A percentile compares a stretch with the other conserved stretches of the same genome.
Conservation (phyloP, 1,284 basidiomycete species). For the Taiwanofungus camphoratus region DNA sequence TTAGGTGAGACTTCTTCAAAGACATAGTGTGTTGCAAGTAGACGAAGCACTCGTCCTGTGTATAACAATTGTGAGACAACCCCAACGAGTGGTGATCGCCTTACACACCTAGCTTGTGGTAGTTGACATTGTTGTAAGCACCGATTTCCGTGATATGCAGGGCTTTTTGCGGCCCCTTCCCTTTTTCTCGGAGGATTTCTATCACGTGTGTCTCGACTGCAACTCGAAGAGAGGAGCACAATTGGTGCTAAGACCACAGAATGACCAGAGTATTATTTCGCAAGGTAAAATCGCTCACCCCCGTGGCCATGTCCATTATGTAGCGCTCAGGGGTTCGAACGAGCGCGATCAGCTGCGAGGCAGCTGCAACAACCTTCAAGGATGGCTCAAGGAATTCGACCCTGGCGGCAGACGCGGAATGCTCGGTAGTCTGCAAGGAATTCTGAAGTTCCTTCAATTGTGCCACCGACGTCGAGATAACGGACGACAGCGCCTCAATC, state of each 20-base stretch:
- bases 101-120: slow-evolving; percentile 10
- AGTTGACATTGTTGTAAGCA: slow-evolving; percentile 14
- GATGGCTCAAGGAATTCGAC: slow-evolving; percentile 10
- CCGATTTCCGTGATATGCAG: slow-evolving; percentile 21
- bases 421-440: slow-evolving; percentile 5
- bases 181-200: slow-evolving; percentile 33
- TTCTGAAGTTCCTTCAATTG: slow-evolving; percentile 8
- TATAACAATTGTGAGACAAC: background rate
- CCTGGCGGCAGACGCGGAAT: slow-evolving; percentile 5
- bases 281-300: slow-evolving; percentile 1
- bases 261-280: slow-evolving; percentile 1
- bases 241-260: slow-evolving; percentile 8
- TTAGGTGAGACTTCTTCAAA: slow-evolving; percentile 26
- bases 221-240: slow-evolving; percentile 22
- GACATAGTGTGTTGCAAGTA: slow-evolving; percentile 26
- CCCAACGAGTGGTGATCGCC: background rate
- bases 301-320: slow-evolving; percentile 8
- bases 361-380: slow-evolving; percentile 14
- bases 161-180: slow-evolving; percentile 20
- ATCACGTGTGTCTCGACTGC: slow-evolving; percentile 28
- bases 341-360: slow-evolving; percentile 14
- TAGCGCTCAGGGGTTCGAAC: slow-evolving; percentile 13
- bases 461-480: slow-evolving; percentile 9
- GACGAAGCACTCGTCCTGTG: slow-evolving; percentile 23
- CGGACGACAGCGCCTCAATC: slow-evolving; percentile 7